Base-by-base conservation (phyloP, 1,139 yeast species). In the Hansenula lynferdii region DNA sequence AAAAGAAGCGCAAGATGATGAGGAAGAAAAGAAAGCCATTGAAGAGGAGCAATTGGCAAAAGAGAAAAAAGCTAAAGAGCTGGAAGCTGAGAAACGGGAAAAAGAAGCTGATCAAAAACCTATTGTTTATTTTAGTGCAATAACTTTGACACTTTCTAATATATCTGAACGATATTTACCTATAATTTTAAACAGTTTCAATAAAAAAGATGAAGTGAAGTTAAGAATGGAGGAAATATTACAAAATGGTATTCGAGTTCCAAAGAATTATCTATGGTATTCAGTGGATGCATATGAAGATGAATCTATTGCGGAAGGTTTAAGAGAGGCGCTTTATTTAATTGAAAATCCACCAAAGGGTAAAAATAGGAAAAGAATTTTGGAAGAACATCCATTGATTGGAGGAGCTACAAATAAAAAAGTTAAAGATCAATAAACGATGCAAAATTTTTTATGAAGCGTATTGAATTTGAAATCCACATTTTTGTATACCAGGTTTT, bases 241-340 rank as follows among this genome's bases (percentile, higher is more conserved):
- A 43, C 65, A 67, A 12, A 65, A 63, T 15, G 96, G 96, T 1
- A 69, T 67, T 1, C 69, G 92, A 40, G 63, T 79, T 7, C 65
- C 81, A 8, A 75, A 75, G 27, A 77, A 77, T 53, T 75, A 83
- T 54, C 67, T 86, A 27, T 89, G 96, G 96, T 85, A 81, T 52
- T 87, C 85, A 52, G 70, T 89, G 17, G 96, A 87, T 58, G 92
- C 89, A 5, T 73, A 76, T 37, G 79, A 83, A 44, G 92, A 83
- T 53, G 87, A 80, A 34, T 54, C 50, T 4, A 32, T 66, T 20
- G 65, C 69, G 0, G 71, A 67, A 41, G 47, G 50, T 15, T 43
- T 65, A 28, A 55, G 72, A 40, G 49, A 57, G 25, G 64, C 58
- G 23, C 43, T 65, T 18, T 57, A 57, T 33, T 60, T 62, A 16